Evolutionary conservation across 257 asterid genomes (phyloP).

Genomic region (Gentiana macrophylla): DNA sequence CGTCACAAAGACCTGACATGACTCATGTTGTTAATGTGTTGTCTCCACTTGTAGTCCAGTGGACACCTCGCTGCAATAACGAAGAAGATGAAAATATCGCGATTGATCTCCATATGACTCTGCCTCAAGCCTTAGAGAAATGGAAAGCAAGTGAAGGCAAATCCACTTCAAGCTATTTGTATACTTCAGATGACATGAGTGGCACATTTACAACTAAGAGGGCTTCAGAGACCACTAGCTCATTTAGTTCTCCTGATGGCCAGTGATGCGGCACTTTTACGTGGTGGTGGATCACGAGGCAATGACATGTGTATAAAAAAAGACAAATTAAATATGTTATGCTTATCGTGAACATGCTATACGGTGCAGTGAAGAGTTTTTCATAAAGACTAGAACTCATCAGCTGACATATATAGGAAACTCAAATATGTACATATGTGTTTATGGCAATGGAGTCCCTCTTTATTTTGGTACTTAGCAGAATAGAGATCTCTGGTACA

Average conservation of each 20-base stretch:
- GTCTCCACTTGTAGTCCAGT: slow-evolving; percentile 57
- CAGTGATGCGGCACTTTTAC: background rate
- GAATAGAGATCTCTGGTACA: too few species aligned
- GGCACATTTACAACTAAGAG: background rate
- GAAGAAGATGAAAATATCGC: slow-evolving; percentile 25
- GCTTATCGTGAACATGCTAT: too few species aligned
- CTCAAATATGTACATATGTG: too few species aligned
- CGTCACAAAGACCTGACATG: slow-evolving; percentile 72
- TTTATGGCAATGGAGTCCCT: too few species aligned
- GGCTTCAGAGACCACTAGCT: background rate
- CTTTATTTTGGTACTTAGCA: too few species aligned
- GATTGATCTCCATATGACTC: slow-evolving; percentile 34
- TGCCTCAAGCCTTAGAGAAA: slow-evolving; percentile 50
- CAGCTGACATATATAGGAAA: too few species aligned
- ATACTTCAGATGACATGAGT: background rate
- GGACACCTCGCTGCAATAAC: slow-evolving; percentile 40
- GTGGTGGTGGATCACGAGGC: too few species aligned
- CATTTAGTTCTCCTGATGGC: background rate
- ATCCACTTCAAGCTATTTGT: slow-evolving; percentile 15
- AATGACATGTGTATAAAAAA: too few species aligned
- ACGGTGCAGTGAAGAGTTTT: too few species aligned
- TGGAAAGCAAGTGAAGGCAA: slow-evolving; percentile 49
- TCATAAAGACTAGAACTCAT: too few species aligned
- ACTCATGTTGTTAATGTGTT: slow-evolving; percentile 59
- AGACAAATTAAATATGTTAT: too few species aligned